Conservation (phyloP, 2,329 filamentous ascomycete species). For the Rachicladosporium sp. region DNA sequence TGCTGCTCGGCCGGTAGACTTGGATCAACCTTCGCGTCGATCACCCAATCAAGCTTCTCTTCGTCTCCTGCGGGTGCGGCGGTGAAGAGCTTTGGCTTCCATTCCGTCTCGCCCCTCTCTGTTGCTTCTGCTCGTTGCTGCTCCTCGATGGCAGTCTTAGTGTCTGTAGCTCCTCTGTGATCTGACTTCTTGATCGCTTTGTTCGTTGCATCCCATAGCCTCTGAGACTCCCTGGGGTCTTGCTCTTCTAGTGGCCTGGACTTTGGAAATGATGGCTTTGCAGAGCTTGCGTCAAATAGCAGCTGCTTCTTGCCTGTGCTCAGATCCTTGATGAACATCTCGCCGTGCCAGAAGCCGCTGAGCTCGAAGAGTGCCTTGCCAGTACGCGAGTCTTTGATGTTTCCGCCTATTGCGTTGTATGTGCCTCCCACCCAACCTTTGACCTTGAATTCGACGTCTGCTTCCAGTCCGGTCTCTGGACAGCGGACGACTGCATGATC, state of each 20-base stretch:
- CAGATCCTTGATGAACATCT: constrained; percentile 84
- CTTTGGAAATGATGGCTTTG: constrained; percentile 62
- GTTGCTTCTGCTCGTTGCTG: constrained; percentile 81
- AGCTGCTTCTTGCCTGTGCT: constrained; percentile 76
- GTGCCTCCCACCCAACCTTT: constrained; percentile 95
- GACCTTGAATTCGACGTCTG: constrained; percentile 95
- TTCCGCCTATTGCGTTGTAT: constrained; percentile 90
- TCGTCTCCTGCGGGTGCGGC: constrained; percentile 50
- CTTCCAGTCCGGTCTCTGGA: constrained; percentile 72
- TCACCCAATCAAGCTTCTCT: constrained; percentile 88
- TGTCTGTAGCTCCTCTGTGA: constrained; percentile 79
- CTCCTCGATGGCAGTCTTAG: constrained; percentile 94
- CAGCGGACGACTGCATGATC: constrained; percentile 90
- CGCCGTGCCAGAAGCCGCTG: constrained; percentile 82
- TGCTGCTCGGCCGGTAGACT: constrained; percentile 52
- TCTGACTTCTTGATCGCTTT: constrained; percentile 73
- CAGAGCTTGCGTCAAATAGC: constrained; percentile 73
- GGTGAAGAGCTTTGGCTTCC: constrained; percentile 79
- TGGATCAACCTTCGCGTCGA: constrained; percentile 66
- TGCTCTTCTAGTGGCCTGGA: constrained; percentile 75
- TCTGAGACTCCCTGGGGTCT: constrained; percentile 79
- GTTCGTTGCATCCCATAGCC: constrained; percentile 70
- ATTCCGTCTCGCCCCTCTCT: constrained; percentile 64
- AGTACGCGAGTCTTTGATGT: constrained; percentile 76
- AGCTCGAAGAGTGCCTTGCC: constrained; percentile 84